These are phyloP conservation scores for Ophiostoma himal-ulmi DNA, from an alignment of 2,329 filamentous ascomycete genomes.

Conservation along the genomic window DNA sequence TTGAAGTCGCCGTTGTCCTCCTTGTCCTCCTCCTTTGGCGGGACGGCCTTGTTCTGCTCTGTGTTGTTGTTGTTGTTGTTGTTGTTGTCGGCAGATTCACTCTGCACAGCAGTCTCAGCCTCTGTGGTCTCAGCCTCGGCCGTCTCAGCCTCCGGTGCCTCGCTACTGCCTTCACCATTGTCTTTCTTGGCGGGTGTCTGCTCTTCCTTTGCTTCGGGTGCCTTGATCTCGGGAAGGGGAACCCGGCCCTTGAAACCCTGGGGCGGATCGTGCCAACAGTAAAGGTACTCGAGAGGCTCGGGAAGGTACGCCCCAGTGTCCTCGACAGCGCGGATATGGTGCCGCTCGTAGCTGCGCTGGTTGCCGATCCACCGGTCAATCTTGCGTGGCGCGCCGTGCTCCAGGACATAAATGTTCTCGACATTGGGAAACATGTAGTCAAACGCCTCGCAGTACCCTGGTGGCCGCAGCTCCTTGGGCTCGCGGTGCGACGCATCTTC, in stretches of 20 bases:
- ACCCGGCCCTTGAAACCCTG: background rate
- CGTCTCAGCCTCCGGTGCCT: background rate
- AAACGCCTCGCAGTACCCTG: background rate
- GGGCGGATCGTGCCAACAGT: conserved; percentile 24
- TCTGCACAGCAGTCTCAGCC: background rate
- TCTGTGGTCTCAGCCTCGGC: background rate
- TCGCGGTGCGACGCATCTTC: conserved; percentile 20
- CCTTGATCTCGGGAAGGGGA: conserved; percentile 15
- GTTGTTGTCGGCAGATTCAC: background rate
- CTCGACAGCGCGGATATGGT: background rate
- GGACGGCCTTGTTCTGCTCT: background rate
- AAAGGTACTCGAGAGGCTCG: conserved; percentile 13
- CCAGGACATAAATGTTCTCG: conserved; percentile 23
- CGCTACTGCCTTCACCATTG: conserved; percentile 14
- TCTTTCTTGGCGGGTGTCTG: no score
- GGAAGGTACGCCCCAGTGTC: background rate
- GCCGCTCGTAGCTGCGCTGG: conserved; percentile 10
- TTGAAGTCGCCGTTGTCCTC: conserved; percentile 21
- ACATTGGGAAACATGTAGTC: conserved; percentile 20
- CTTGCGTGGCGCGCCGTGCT: conserved; percentile 16
- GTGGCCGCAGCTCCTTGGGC: conserved; percentile 16
- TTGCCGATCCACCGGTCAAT: conserved; percentile 21
- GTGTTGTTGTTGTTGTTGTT: background rate
- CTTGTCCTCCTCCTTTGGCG: background rate
- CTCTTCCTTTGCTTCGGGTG: no score